phyloP scores from a whole-genome alignment of 352 stramenopile genomes.

The Globisporangium solare region DNA sequence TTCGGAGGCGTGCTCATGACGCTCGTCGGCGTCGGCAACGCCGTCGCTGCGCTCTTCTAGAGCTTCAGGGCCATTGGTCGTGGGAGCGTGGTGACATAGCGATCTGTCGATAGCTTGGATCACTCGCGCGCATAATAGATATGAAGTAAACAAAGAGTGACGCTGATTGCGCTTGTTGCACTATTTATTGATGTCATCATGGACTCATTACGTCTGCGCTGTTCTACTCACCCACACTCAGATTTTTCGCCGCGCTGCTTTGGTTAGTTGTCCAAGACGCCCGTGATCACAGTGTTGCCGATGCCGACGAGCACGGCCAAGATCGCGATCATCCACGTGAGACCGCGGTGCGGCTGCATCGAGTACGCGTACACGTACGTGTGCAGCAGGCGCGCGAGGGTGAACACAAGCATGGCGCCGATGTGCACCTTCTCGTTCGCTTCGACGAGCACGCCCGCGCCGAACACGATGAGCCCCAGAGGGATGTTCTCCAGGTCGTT shows the following conservation, averaged over 20 bases:
- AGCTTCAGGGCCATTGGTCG: neutral
- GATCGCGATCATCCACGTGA: constrained; percentile 22
- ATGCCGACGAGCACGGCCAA: constrained; percentile 10
- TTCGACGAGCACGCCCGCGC: constrained; percentile 22
- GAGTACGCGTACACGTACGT: constrained; percentile 36
- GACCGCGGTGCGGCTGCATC: constrained; percentile 33
- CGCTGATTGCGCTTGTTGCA: too few relatives aligned
- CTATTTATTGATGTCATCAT: too few relatives aligned
- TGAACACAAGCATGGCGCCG: constrained; percentile 28
- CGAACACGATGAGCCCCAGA: constrained; percentile 36
- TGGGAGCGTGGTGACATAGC: too few relatives aligned
- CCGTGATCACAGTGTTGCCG: neutral
- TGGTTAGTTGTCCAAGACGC: neutral
- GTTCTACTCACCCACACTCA: too few relatives aligned
- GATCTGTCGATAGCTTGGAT: too few relatives aligned
- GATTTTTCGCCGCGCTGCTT: too few relatives aligned
- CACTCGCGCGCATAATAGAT: too few relatives aligned
- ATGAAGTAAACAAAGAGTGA: too few relatives aligned
- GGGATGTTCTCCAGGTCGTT: constrained; percentile 56
- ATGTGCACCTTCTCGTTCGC: constrained; percentile 17
- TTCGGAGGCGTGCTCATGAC: constrained; percentile 18
- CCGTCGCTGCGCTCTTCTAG: constrained; percentile 8
- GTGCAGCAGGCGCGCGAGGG: constrained; percentile 25
- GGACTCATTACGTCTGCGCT: too few relatives aligned
- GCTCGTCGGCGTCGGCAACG: constrained; percentile 18